Evolutionary conservation across 2,329 filamentous ascomycete species (phyloP).

Genomic region (Samsoniella hepiali): DNA sequence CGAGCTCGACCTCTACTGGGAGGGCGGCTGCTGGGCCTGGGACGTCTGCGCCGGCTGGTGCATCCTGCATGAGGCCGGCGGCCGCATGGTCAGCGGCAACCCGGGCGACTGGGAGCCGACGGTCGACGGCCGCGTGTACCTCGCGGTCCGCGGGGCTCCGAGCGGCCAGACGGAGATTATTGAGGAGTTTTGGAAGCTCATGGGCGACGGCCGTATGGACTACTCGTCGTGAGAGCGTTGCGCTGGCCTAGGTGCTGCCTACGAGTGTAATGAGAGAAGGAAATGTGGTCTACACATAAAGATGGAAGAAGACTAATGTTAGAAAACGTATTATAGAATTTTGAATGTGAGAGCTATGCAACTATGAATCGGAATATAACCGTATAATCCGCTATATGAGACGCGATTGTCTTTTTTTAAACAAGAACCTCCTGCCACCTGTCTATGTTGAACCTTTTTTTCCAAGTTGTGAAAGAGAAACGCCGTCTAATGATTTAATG

Average conservation of each 20-base stretch:
- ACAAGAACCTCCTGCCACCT: neutral
- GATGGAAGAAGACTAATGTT: neutral
- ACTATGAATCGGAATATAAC: neutral
- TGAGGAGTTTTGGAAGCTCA: conserved; percentile 61
- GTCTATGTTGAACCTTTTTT: neutral
- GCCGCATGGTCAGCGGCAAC: conserved; percentile 69
- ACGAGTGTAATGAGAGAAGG: conserved; percentile 5
- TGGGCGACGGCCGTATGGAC: conserved; percentile 53
- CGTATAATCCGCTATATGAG: neutral
- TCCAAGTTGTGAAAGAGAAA: neutral
- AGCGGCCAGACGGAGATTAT: conserved; percentile 59
- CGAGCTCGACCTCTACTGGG: conserved; percentile 73
- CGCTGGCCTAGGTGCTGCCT: neutral
- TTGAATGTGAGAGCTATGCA: neutral
- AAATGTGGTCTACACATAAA: neutral
- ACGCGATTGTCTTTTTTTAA: neutral
- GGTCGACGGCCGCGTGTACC: conserved; percentile 58
- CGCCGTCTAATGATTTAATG: conserved; percentile 1
- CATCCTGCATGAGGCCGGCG: conserved; percentile 71
- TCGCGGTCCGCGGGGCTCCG: conserved; percentile 60
- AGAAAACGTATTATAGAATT: neutral
- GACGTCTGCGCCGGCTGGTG: conserved; percentile 81
- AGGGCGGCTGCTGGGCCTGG: conserved; percentile 82
- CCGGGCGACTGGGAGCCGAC: conserved; percentile 66
- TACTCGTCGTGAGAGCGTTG: conserved; percentile 33